Conservation (phyloP, 2,329 filamentous ascomycete species). For the Xylariaceae sp. region DNA sequence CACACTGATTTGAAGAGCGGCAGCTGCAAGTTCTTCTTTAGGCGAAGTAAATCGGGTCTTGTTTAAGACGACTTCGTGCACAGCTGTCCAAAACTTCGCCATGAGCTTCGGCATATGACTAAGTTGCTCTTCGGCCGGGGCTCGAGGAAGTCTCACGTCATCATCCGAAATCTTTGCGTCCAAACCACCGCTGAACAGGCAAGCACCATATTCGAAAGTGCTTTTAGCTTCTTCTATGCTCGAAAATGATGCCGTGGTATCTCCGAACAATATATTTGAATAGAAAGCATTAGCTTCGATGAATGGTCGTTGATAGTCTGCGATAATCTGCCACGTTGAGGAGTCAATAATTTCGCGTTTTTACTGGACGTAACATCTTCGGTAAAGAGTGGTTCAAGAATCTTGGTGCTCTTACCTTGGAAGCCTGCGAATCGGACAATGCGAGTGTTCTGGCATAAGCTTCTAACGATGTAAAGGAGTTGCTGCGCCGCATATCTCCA, state of each 20-base stretch:
- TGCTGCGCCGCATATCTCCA: background rate
- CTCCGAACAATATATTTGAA: conserved; percentile 2
- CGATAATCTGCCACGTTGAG: too few species aligned
- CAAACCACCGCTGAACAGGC: conserved; percentile 9
- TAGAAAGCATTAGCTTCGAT: background rate
- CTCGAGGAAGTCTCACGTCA: conserved; percentile 3
- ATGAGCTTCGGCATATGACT: conserved; percentile 5
- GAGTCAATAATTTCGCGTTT: too few species aligned
- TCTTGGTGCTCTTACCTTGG: conserved; percentile 1
- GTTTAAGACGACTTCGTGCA: conserved; percentile 2
- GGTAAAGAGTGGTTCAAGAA: too few species aligned
- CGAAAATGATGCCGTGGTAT: conserved; percentile 4
- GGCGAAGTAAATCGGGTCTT: background rate
- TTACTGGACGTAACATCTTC: too few species aligned
- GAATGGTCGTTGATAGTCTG: background rate
- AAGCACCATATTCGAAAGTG: conserved; percentile 8
- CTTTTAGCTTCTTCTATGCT: conserved; percentile 7
- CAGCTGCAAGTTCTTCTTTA: conserved; percentile 8
- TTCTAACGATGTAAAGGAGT: conserved; percentile 8
- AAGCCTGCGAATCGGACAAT: conserved; percentile 6
- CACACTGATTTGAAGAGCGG: conserved; percentile 7
- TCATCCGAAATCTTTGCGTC: conserved; percentile 9
- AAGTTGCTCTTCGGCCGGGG: background rate
- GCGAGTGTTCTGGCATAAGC: conserved; percentile 7
- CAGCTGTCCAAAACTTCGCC: conserved; percentile 5